Base-by-base conservation (phyloP, 2,329 filamentous ascomycete species). In the Knufia fluminis region DNA sequence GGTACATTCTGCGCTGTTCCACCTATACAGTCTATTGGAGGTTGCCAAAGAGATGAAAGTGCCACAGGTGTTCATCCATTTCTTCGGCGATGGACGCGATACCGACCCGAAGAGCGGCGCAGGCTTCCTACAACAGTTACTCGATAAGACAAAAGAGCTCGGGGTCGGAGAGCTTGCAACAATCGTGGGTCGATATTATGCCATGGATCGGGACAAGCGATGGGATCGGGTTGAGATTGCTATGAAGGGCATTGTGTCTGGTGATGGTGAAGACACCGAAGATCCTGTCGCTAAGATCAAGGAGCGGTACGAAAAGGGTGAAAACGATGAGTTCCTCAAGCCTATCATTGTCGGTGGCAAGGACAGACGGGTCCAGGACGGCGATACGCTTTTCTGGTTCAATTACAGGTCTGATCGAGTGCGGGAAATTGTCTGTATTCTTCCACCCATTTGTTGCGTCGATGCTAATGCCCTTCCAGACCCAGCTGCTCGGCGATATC, bases 381-480 rank as follows among this genome's bases (percentile, higher is more conserved):
- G 85, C 59, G 92, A 98, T 66, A 91, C 88, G 48, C 79, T 97
- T 62, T 97, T 97, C 80, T 97, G 97, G 81, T 98, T 98, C 86
- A 98, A 98, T 82, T 98, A 98, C 78, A 88, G 92, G 64, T 97
- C 92, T 51, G 92, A 98, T 68, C 90, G 92, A 68, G 91, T 91
- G 47, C 86, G 92, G 61, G 92, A 98, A 70, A 85, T 98, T 67
- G 94, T 89, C 44, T 23, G 24, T 9, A 19, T 43, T 24, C 22
- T 43, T 17, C 35, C 7, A 38, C 6, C 4, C 17, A n/a, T 20
- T 16, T 20, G 35, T 38, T 7, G 35, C 17, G 7, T 7, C 4
- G 6, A 7, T 7, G 35, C 17, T 38, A 20, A 38, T 16, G 35
- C n/a, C 6, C 7, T 7, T n/a, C 19, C 26, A 28, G 26, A 43